Evolutionary conservation across 1,139 yeast genomes (phyloP).

Genomic region (Geotrichum carabidarum): DNA sequence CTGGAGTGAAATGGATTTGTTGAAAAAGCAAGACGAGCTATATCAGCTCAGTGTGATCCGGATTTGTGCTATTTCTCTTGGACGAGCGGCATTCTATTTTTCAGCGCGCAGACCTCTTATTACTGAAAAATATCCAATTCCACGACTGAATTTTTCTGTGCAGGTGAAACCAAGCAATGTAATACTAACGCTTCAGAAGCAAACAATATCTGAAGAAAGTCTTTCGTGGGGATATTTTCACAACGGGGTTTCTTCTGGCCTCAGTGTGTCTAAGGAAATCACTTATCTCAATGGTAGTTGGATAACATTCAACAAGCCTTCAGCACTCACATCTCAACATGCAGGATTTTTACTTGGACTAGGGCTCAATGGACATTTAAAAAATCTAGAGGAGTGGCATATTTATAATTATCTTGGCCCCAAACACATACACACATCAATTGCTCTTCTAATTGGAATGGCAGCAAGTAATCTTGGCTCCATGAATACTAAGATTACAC

Average conservation of each 20-base stretch:
- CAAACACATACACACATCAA: conserved; percentile 77
- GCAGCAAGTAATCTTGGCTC: conserved; percentile 82
- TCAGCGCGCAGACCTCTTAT: conserved; percentile 72
- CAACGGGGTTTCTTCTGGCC: conserved; percentile 85
- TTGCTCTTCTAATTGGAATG: conserved; percentile 86
- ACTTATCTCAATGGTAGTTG: conserved; percentile 82
- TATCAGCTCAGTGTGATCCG: conserved; percentile 63
- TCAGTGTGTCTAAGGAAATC: conserved; percentile 65
- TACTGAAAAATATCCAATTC: conserved; percentile 80
- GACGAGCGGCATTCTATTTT: conserved; percentile 66
- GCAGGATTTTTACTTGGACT: conserved; percentile 93
- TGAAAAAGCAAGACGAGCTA: conserved; percentile 55
- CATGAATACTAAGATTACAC: conserved; percentile 81
- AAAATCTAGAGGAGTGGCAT: conserved; percentile 89
- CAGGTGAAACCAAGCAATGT: conserved; percentile 62
- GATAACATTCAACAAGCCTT: conserved; percentile 84
- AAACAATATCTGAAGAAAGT: conserved; percentile 47
- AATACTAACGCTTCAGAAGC: conserved; percentile 57
- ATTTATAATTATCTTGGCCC: conserved; percentile 91
- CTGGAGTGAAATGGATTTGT: conserved; percentile 54
- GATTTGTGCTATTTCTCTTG: conserved; percentile 72
- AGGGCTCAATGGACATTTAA: conserved; percentile 87
- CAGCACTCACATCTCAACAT: conserved; percentile 67
- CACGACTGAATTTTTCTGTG: conserved; percentile 66
- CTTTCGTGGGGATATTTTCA: conserved; percentile 87